Evolutionary conservation across 208 protist genomes (phyloP).

Genomic region (Acanthamoeba culbertsoni): DNA sequence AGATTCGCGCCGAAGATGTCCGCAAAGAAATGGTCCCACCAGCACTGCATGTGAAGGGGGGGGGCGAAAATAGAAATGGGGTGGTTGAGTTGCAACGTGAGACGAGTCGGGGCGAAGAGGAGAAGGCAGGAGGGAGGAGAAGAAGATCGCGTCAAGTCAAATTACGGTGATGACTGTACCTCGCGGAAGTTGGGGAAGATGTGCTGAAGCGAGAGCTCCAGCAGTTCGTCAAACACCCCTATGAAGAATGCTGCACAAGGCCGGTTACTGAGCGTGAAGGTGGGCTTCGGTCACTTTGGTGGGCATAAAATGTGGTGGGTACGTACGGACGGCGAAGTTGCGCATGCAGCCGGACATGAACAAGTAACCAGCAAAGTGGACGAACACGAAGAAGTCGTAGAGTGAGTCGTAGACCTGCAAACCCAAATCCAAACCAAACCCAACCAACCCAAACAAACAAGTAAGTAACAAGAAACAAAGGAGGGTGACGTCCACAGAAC

Average conservation of each 20-base stretch:
- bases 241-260: not conserved
- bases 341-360: constrained; percentile 36
- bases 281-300: not conserved
- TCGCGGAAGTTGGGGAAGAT: constrained; percentile 54
- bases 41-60: not conserved
- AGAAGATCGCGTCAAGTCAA: too few species aligned
- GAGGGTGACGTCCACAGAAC: too few species aligned
- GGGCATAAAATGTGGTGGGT: not conserved
- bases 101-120: too few species aligned
- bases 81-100: too few species aligned
- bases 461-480: not conserved
- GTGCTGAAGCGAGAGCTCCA: constrained; percentile 28
- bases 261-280: not conserved
- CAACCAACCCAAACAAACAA: not conserved
- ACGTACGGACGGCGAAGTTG: constrained; percentile 2
- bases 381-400: constrained; percentile 57
- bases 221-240: constrained; percentile 9
- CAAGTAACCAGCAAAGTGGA: constrained; percentile 41
- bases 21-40: constrained; percentile 40
- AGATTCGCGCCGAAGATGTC: constrained; percentile 51
- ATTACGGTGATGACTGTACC: too few species aligned
- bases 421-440: not conserved
- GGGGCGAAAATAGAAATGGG: too few species aligned
- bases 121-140: too few species aligned
- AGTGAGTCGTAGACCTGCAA: constrained; percentile 6